Conservation (phyloP, 148 eudicot species). For the Camellia lanceoleosa region DNA sequence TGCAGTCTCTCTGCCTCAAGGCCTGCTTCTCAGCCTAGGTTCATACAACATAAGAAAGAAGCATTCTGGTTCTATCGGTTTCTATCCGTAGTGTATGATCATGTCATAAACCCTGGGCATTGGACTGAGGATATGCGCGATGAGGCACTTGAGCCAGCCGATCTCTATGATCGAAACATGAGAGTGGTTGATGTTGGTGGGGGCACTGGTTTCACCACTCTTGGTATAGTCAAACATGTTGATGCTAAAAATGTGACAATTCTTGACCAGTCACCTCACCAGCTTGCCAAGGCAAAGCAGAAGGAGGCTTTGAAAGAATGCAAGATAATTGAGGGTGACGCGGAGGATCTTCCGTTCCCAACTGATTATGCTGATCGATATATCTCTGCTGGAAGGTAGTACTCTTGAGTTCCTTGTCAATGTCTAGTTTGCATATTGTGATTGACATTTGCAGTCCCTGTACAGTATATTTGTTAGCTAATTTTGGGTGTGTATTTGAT, state of each 20-base stretch:
- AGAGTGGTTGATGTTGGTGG: constrained; percentile 87
- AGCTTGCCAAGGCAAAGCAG: constrained; percentile 77
- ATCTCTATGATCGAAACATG: constrained; percentile 50
- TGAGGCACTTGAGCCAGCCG: constrained; percentile 83
- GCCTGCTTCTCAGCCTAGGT: constrained; percentile 85
- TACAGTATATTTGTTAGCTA: not conserved
- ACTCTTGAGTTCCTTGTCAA: not conserved
- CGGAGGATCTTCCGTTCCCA: constrained; percentile 82
- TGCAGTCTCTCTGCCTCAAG: constrained; percentile 69
- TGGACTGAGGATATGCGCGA: constrained; percentile 93
- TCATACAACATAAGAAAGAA: constrained; percentile 83
- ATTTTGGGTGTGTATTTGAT: not conserved
- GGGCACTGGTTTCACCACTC: constrained; percentile 82
- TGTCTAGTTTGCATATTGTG: not conserved
- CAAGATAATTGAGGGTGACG: constrained; percentile 77
- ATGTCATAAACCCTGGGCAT: constrained; percentile 74
- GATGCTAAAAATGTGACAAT: constrained; percentile 95
- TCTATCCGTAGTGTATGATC: constrained; percentile 74
- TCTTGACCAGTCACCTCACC: constrained; percentile 91
- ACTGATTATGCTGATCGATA: constrained; percentile 92
- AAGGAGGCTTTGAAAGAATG: constrained; percentile 86
- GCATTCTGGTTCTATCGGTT: constrained; percentile 94
- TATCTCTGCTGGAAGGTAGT: constrained; percentile 89
- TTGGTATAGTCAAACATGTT: constrained; percentile 77
- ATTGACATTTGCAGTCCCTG: not conserved